These are phyloP conservation scores for Zoysia pacifica DNA, from an alignment of 176 grass and related monocot genomes.

Conservation along the genomic window DNA sequence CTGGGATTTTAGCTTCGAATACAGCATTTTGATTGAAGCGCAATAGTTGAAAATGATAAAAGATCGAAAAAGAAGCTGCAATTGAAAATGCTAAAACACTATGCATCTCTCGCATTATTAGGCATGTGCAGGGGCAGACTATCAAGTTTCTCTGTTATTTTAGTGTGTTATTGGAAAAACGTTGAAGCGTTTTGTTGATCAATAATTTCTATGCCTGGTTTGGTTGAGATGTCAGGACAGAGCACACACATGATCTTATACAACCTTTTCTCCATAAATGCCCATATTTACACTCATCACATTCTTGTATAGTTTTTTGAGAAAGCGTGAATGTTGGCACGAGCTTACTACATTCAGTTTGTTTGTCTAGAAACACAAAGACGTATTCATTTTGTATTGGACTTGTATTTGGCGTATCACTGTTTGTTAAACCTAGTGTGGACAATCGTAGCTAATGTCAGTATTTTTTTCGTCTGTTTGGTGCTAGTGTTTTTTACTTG, in stretches of 20 bases:
- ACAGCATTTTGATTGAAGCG: not conserved
- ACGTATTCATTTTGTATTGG: not conserved
- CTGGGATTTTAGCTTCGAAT: not conserved
- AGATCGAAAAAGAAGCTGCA: not conserved
- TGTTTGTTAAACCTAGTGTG: not conserved
- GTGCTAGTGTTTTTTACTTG: conserved; percentile 8
- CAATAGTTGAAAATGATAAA: not conserved
- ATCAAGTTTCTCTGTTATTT: not conserved
- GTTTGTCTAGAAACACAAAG: not conserved
- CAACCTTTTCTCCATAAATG: not conserved
- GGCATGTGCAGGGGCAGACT: not conserved
- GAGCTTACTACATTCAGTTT: not conserved
- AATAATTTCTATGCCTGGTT: not conserved
- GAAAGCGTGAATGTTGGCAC: not conserved
- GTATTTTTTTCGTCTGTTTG: conserved; percentile 10
- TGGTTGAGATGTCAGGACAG: not conserved
- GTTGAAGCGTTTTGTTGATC: not conserved
- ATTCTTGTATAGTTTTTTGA: not conserved
- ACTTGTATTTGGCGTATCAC: not conserved
- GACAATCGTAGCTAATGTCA: not conserved
- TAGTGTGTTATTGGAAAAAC: not conserved
- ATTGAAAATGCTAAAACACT: not conserved
- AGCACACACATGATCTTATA: not conserved
- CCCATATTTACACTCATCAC: not conserved
- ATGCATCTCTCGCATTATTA: not conserved